Base-by-base conservation (phyloP, 2,329 filamentous ascomycete genomes). In the Nannizziopsis arthrosporioides region DNA sequence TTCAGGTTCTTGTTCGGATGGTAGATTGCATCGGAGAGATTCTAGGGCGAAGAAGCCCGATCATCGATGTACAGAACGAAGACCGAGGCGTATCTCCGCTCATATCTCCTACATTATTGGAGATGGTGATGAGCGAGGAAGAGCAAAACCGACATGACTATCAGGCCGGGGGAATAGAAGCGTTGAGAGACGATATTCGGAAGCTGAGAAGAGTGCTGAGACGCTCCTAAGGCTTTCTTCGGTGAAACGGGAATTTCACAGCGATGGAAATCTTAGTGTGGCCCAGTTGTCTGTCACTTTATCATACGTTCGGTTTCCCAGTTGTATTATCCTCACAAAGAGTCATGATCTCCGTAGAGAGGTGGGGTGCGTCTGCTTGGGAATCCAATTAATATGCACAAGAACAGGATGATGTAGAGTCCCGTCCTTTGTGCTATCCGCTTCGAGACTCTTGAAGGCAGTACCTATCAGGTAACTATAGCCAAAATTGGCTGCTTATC, bases 1-100 rank as follows among this genome's bases (percentile, higher is more conserved):
- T 47, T 6, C 44, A 47, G 30, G 44, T 47, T 14, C 36, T 47
- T 35, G 38, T 47, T 17, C 44, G 44, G 7, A 40, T 47, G 38
- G 27, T 47, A 10, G 44, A 47, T 34, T 47, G 36, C 36, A 47
- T 47, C 15, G 44, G 44, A 22, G 22, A 11, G 6, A 40, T 47
- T 22, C 31, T 47, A 6, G 44, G 44, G 19, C 37, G 38, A 14
- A 47, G 22, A n/a, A 10, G 7, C 22, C n/a, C 4, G 7, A 40
- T 10, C 10, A 39, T 18, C 19, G 35, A 11, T 11, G 36, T 14
- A 7, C 22, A 41, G 12, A 36, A 10, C 34, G 44, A 40, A 22
- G 37, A 27, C n/a, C 22, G 35, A 8, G 31, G 6, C 11, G 18
- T 34, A 41, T 30, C 18, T 9, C 36, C 44, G 1, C 44, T 47